phyloP scores from a whole-genome alignment of 495 filamentous ascomycete genomes.

The Neurospora sp. region DNA sequence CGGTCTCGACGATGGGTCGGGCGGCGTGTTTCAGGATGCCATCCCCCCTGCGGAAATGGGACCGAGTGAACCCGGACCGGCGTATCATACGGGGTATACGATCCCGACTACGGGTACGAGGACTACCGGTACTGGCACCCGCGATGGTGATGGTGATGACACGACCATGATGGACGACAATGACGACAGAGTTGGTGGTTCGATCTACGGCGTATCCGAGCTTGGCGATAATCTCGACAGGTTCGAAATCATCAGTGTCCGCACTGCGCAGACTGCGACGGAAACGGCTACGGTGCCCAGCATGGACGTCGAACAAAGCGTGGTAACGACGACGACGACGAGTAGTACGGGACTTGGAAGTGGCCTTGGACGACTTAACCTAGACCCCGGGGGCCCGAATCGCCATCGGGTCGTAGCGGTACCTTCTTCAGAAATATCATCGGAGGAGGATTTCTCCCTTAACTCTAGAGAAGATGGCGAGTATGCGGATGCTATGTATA shows the following conservation, averaged over 20 bases:
- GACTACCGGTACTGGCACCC: not conserved
- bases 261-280: constrained; percentile 1
- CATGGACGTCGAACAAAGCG: constrained; percentile 19
- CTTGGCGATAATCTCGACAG: constrained; percentile 8
- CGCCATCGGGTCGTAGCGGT: not conserved
- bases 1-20: constrained; percentile 36
- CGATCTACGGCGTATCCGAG: constrained; percentile 13
- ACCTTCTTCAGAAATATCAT: not conserved
- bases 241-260: constrained; percentile 10
- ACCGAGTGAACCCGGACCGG: constrained; percentile 34
- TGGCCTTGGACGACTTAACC: not conserved
- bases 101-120: constrained; percentile 7
- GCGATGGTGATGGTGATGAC: not conserved
- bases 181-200: not conserved
- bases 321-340: not conserved
- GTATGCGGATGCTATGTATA: constrained; percentile 15
- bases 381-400: not conserved
- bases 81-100: constrained; percentile 33
- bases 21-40: constrained; percentile 31
- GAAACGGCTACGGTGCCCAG: constrained; percentile 3
- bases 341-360: not conserved
- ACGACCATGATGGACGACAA: not conserved
- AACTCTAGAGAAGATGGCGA: not conserved
- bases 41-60: constrained; percentile 32
- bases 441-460: not conserved